Percentiles rank a stretch among this genome's conserved stretches.
phyloP scores from a whole-genome alignment of 1,284 basidiomycete species.

The Naganishia cerealis region DNA sequence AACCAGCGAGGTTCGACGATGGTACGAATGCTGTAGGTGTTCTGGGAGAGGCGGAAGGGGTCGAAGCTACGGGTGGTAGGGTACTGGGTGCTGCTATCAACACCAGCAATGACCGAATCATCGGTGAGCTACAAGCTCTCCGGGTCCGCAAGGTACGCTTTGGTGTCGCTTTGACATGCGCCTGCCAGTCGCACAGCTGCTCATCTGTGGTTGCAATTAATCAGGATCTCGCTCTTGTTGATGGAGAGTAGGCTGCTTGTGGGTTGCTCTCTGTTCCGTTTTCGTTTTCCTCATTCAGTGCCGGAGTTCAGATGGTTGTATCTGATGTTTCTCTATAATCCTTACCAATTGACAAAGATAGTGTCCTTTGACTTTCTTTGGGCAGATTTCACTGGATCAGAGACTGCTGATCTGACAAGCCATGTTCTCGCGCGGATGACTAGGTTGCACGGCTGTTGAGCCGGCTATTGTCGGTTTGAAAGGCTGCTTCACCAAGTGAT shows the following conservation, averaged over 20 bases:
- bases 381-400: not conserved
- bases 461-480: no score
- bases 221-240: not conserved
- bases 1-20: conserved; percentile 55
- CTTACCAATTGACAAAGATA: not conserved
- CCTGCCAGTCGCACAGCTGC: not conserved
- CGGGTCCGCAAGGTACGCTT: conserved; percentile 50
- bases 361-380: not conserved
- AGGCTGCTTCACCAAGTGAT: no score
- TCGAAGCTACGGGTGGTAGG: conserved; percentile 36
- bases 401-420: not conserved
- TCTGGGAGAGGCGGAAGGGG: conserved; percentile 42
- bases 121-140: conserved; percentile 53
- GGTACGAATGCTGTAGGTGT: conserved; percentile 53
- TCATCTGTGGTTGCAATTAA: not conserved
- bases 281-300: not conserved
- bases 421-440: not conserved
- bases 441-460: no score
- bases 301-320: not conserved
- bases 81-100: conserved; percentile 37
- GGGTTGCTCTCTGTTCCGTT: not conserved
- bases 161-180: not conserved
- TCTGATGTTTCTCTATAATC: not conserved
- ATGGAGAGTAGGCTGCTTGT: not conserved
- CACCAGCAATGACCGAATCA: conserved; percentile 45